Evolutionary conservation across 1,284 basidiomycete genomes (phyloP).

Genomic region (Ceraceosorus guamensis): DNA sequence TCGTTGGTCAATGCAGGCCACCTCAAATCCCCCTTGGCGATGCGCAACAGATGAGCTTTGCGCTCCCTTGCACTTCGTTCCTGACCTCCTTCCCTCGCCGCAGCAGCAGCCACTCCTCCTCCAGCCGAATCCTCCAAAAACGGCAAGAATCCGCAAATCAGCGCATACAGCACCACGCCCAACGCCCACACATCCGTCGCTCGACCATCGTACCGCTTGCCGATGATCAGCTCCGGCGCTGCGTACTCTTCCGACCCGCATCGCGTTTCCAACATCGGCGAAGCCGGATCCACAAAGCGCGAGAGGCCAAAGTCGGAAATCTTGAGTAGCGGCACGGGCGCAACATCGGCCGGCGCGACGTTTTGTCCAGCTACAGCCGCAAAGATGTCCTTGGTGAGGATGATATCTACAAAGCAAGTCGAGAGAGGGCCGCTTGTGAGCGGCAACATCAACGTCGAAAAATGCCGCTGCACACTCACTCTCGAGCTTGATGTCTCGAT

Average conservation of each 20-base stretch:
- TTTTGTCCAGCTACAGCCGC: not conserved
- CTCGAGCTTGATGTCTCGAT: conserved; percentile 89
- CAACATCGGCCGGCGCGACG: conserved; percentile 17
- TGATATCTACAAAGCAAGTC: conserved; percentile 14
- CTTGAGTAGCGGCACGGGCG: conserved; percentile 63
- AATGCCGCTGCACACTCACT: conserved; percentile 57
- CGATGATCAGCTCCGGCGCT: conserved; percentile 84
- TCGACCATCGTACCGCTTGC: conserved; percentile 90
- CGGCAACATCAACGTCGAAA: too few relatives aligned
- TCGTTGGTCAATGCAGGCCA: conserved; percentile 50
- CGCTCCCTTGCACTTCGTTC: conserved; percentile 29
- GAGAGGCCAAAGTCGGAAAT: conserved; percentile 85
- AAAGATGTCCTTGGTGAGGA: conserved; percentile 34
- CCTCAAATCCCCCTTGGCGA: conserved; percentile 45
- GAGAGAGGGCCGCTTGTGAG: too few relatives aligned
- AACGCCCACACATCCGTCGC: conserved; percentile 99
- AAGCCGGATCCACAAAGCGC: conserved; percentile 67
- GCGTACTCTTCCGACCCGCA: conserved; percentile 89
- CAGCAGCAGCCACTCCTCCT: not conserved
- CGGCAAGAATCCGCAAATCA: conserved; percentile 67
- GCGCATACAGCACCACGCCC: conserved; percentile 90
- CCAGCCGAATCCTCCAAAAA: conserved; percentile 45
- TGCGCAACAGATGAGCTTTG: conserved; percentile 41
- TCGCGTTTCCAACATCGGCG: conserved; percentile 69
- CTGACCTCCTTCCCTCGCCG: conserved; percentile 16